phyloP scores from a whole-genome alignment of 1,139 yeast species.

The Pichia sp. region DNA sequence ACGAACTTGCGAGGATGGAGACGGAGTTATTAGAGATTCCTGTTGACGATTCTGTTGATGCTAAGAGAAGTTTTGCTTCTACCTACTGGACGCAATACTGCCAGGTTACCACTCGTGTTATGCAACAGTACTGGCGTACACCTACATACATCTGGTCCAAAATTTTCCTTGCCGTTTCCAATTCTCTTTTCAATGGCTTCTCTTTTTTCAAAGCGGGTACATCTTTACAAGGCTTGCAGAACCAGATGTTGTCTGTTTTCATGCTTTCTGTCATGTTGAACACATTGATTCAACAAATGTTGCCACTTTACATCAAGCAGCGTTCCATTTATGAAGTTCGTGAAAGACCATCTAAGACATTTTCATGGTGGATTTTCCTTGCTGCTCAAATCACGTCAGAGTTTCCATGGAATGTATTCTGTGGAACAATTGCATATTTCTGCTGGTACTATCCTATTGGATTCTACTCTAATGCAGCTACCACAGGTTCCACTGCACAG shows the following conservation, averaged over 20 bases:
- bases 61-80: slow-evolving; percentile 48
- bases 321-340: slow-evolving; percentile 84
- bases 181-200: slow-evolving; percentile 67
- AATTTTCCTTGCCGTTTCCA: slow-evolving; percentile 45
- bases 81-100: slow-evolving; percentile 45
- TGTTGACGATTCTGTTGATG: slow-evolving; percentile 31
- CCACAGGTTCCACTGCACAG: slow-evolving; percentile 47
- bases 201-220: slow-evolving; percentile 66
- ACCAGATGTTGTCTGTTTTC: slow-evolving; percentile 65
- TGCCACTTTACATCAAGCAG: slow-evolving; percentile 67
- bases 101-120: slow-evolving; percentile 51
- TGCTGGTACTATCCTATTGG: slow-evolving; percentile 85
- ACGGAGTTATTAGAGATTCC: slow-evolving; percentile 21
- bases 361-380: slow-evolving; percentile 49
- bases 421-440: slow-evolving; percentile 64
- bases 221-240: slow-evolving; percentile 56
- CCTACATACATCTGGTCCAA: slow-evolving; percentile 69
- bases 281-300: slow-evolving; percentile 65
- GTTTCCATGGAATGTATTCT: slow-evolving; percentile 66
- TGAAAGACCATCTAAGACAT: slow-evolving; percentile 70
- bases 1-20: slow-evolving; percentile 31
- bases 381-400: slow-evolving; percentile 66
- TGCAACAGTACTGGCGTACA: slow-evolving; percentile 72
- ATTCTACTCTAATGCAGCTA: slow-evolving; percentile 51
- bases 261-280: slow-evolving; percentile 61